Conservation (phyloP, 2,329 filamentous ascomycete genomes). For the Xylaria hypoxylon region DNA sequence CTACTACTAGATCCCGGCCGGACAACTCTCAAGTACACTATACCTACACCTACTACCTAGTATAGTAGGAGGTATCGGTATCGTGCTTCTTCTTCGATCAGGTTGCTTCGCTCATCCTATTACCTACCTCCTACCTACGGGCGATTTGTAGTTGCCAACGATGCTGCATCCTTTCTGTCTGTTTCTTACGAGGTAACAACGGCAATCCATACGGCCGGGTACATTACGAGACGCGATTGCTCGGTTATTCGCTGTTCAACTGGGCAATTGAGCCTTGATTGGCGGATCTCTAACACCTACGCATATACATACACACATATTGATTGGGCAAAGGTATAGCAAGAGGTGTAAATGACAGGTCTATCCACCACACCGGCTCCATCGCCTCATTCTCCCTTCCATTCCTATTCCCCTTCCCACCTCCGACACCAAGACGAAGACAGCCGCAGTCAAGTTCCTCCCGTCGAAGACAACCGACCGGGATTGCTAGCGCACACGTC, state of each 20-base stretch:
- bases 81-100: too few species aligned
- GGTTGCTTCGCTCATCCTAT: background rate
- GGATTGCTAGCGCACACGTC: conserved; percentile 37
- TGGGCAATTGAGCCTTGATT: conserved; percentile 31
- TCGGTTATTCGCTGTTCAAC: conserved; percentile 18
- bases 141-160: conserved; percentile 13
- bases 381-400: conserved; percentile 33
- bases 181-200: conserved; percentile 31
- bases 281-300: conserved; percentile 23
- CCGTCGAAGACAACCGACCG: conserved; percentile 35
- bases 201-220: conserved; percentile 16
- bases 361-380: conserved; percentile 39
- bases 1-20: too few species aligned
- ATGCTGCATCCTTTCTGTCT: conserved; percentile 31
- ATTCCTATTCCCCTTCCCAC: background rate
- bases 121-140: background rate
- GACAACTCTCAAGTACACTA: too few species aligned
- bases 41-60: too few species aligned
- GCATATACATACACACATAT: conserved; percentile 18
- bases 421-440: background rate
- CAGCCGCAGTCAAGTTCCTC: conserved; percentile 7
- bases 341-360: conserved; percentile 39
- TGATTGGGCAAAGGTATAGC: conserved; percentile 32
- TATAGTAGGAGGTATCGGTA: too few species aligned
- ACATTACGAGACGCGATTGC: conserved; percentile 32